Conservation (phyloP, 257 asterid species). For the Solanum microdontum region DNA sequence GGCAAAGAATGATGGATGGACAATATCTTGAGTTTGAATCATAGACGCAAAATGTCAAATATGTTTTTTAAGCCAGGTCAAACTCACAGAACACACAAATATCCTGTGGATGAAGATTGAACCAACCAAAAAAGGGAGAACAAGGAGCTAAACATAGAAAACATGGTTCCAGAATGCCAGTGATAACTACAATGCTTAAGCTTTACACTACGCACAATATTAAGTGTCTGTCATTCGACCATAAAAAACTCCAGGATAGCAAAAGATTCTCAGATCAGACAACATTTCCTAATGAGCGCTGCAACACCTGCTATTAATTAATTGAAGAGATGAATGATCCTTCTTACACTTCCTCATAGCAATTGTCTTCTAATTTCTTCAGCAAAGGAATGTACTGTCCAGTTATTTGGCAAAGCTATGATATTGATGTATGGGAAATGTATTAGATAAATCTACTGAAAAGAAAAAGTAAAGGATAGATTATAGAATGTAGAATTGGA, state of each 20-base stretch:
- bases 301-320: not conserved
- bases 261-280: not conserved
- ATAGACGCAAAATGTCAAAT: not conserved
- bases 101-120: not conserved
- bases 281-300: not conserved
- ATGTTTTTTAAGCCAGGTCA: not conserved
- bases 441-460: not conserved
- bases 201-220: not conserved
- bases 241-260: not conserved
- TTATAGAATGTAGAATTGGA: not conserved
- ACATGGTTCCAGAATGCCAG: not conserved
- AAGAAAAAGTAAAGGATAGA: not conserved
- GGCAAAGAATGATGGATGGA: not conserved
- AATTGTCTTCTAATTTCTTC: not conserved
- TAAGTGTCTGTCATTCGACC: not conserved
- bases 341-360: not conserved
- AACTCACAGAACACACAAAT: not conserved
- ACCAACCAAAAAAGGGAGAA: not conserved
- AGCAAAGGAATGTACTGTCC: not conserved
- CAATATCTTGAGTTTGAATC: not conserved
- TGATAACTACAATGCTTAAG: not conserved
- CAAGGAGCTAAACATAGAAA: not conserved
- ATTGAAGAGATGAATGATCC: not conserved
- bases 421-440: not conserved
- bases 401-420: not conserved